Evolutionary conservation across 2,329 filamentous ascomycete genomes (phyloP).

Genomic region (Trichoderma lentiforme): DNA sequence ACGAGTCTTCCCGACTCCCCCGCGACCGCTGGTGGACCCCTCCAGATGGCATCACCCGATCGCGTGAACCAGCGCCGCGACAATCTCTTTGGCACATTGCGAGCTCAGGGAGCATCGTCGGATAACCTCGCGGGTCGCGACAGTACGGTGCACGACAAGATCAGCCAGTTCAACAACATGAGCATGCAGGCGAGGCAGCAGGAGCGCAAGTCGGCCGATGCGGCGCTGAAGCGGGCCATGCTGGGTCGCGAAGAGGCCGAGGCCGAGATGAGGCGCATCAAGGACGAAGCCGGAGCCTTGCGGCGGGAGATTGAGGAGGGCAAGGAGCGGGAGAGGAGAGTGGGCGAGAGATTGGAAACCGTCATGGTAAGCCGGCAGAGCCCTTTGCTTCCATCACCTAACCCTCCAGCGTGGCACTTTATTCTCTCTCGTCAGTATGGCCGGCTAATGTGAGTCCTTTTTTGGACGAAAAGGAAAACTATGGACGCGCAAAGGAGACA

Average conservation of each 20-base stretch:
- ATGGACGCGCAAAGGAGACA: conserved; percentile 66
- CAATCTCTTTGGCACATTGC: conserved; percentile 35
- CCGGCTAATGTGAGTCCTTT: not conserved
- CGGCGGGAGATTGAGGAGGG: conserved; percentile 61
- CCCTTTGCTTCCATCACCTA: not conserved
- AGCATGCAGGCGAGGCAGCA: conserved; percentile 58
- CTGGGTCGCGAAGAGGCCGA: conserved; percentile 70
- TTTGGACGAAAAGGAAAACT: conserved; percentile 58
- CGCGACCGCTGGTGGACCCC: conserved; percentile 48
- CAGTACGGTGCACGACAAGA: conserved; percentile 63
- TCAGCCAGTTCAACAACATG: conserved; percentile 70
- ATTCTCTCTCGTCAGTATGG: not conserved
- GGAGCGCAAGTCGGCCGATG: conserved; percentile 63
- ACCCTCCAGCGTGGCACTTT: not conserved
- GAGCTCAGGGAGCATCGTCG: conserved; percentile 28
- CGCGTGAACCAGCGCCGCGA: conserved; percentile 54
- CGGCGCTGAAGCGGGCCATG: conserved; percentile 63
- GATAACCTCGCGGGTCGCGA: conserved; percentile 38
- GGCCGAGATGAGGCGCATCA: conserved; percentile 60
- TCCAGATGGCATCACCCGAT: conserved; percentile 61
- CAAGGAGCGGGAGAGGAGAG: conserved; percentile 61
- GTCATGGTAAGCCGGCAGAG: conserved; percentile 57
- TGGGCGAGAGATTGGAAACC: conserved; percentile 63
- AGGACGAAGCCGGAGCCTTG: conserved; percentile 57
- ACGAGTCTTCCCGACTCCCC: conserved; percentile 53